Percentiles rank a stretch among this genome's conserved stretches.
These are phyloP conservation scores for Xerocomus cyaneibrunnescens DNA, from an alignment of 1,284 basidiomycete genomes.

Conservation along the genomic window DNA sequence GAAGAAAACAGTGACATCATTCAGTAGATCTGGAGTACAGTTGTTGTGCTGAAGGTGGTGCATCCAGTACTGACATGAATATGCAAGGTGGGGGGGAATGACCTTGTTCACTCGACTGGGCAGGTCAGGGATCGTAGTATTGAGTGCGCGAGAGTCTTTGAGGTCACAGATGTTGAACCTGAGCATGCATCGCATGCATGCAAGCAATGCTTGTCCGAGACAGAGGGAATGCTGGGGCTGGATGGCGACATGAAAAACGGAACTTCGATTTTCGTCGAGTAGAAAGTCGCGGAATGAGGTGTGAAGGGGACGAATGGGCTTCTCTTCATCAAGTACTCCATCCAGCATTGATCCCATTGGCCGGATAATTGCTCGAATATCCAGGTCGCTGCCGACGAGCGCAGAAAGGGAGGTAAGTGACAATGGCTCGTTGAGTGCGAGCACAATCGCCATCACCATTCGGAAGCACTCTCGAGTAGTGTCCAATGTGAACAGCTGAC, in stretches of 20 bases:
- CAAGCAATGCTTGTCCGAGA: too few species aligned
- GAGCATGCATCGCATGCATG: too few species aligned
- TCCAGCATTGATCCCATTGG: neutral
- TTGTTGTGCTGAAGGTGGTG: neutral
- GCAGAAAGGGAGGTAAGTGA: neutral
- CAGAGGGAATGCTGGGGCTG: neutral
- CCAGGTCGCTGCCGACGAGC: neutral
- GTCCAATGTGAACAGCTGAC: neutral
- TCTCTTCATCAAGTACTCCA: too few species aligned
- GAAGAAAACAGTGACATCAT: too few species aligned
- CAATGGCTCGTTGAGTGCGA: neutral
- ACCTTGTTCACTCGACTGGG: neutral
- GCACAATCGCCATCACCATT: neutral
- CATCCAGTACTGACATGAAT: too few species aligned
- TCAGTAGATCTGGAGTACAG: neutral
- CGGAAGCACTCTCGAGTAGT: neutral
- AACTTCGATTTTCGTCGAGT: neutral
- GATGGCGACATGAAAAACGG: neutral
- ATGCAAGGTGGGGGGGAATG: slow-evolving; percentile 4
- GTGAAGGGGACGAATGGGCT: too few species aligned
- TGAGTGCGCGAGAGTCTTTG: too few species aligned
- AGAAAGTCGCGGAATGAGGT: too few species aligned
- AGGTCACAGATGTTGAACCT: too few species aligned
- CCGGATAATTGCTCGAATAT: too few species aligned
- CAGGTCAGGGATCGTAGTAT: neutral